Percentiles rank a stretch among this genome's conserved stretches.
Conservation (phyloP, 2,329 filamentous ascomycete species). For the Metarhizium sp. region DNA sequence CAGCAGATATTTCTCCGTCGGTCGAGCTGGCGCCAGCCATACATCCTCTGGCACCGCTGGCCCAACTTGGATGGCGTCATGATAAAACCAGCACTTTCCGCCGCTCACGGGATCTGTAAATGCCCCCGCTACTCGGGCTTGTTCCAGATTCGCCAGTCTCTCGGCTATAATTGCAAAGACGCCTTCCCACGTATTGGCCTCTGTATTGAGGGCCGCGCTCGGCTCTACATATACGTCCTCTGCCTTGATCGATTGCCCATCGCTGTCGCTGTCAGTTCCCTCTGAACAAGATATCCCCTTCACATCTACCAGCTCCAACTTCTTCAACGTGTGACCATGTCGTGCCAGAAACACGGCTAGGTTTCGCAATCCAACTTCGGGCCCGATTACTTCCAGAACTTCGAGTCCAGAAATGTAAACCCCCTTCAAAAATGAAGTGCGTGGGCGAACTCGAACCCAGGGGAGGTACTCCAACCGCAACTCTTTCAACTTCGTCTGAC, state of each 20-base stretch:
- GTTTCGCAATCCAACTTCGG: neutral
- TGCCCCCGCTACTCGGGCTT: too few species aligned
- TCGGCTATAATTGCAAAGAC: too few species aligned
- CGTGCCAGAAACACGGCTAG: neutral
- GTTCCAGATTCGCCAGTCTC: too few species aligned
- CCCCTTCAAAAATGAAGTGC: neutral
- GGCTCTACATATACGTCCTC: neutral
- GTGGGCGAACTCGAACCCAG: neutral
- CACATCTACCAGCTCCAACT: neutral
- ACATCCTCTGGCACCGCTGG: too few species aligned
- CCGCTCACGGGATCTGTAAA: too few species aligned
- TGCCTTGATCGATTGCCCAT: too few species aligned
- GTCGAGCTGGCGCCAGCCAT: too few species aligned
- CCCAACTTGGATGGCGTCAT: too few species aligned
- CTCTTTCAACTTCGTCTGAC: neutral
- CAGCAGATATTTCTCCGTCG: too few species aligned
- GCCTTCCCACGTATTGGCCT: too few species aligned
- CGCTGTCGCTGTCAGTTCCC: neutral
- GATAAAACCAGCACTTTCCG: too few species aligned
- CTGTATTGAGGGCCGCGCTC: too few species aligned
- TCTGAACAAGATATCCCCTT: neutral
- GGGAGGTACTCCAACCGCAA: slow-evolving; percentile 11
- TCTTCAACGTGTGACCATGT: neutral
- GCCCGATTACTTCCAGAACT: neutral
- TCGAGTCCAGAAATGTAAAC: neutral